Evolutionary conservation across 352 stramenopile genomes (phyloP).

Genomic region (Globisporangium sylvaticum): DNA sequence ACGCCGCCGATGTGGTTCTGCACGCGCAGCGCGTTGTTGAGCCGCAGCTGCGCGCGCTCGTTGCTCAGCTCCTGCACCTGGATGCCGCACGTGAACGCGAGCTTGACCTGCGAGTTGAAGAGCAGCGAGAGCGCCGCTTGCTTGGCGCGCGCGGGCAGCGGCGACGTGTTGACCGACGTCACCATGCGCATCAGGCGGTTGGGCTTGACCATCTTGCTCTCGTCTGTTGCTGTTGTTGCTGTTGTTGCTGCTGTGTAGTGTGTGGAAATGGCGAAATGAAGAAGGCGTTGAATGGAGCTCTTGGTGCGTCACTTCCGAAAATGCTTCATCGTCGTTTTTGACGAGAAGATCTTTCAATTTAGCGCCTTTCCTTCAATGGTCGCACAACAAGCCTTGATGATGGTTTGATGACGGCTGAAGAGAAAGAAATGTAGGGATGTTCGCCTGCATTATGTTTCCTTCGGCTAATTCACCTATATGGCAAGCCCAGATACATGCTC

Average conservation of each 20-base stretch:
- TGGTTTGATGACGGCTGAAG: no score
- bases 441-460: no score
- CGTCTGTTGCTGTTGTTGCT: neutral
- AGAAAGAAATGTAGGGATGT: no score
- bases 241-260: neutral
- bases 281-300: neutral
- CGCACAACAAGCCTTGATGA: no score
- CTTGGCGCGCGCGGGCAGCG: slow-evolving; percentile 30
- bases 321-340: neutral
- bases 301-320: neutral
- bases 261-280: neutral
- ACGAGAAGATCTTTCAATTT: neutral
- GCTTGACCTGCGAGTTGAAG: slow-evolving; percentile 85
- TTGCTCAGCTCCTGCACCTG: slow-evolving; percentile 60
- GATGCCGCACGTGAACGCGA: slow-evolving; percentile 74
- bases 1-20: slow-evolving; percentile 89
- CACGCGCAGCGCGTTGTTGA: slow-evolving; percentile 73
- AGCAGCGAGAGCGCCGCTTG: slow-evolving; percentile 59
- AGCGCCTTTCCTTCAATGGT: neutral
- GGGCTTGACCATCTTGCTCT: slow-evolving; percentile 20
- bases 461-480: no score
- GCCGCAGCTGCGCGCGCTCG: slow-evolving; percentile 37
- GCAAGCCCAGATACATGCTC: no score
- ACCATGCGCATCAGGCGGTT: slow-evolving; percentile 66
- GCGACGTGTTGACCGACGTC: slow-evolving; percentile 42